Evolutionary conservation across 2,329 filamentous ascomycete species (phyloP).

Genomic region (Penicillium crustosum): DNA sequence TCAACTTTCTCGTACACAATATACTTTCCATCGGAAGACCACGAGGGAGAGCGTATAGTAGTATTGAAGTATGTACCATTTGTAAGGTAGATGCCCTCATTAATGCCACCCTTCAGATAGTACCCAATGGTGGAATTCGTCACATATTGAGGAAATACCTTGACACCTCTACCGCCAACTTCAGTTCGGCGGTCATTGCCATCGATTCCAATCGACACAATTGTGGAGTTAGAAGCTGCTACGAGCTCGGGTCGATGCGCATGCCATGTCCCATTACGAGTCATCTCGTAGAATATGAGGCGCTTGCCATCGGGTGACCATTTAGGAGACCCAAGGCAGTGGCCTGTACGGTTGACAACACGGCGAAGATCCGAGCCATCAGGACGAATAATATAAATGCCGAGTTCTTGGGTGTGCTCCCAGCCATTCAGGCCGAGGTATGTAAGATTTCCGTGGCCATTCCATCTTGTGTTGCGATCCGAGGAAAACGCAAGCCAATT

Average conservation of each 20-base stretch:
- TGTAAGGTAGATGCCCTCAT: slow-evolving; percentile 34
- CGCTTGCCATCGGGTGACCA: slow-evolving; percentile 43
- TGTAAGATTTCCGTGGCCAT: slow-evolving; percentile 37
- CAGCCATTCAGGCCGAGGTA: background rate
- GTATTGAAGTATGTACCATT: slow-evolving; percentile 13
- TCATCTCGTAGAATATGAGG: slow-evolving; percentile 44
- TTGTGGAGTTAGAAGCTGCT: slow-evolving; percentile 27
- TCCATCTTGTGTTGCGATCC: slow-evolving; percentile 46
- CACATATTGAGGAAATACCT: slow-evolving; percentile 35
- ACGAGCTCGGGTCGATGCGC: slow-evolving; percentile 31
- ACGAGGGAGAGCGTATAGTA: slow-evolving; percentile 24
- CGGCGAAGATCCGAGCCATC: slow-evolving; percentile 15
- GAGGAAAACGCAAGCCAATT: slow-evolving; percentile 46
- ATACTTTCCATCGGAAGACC: slow-evolving; percentile 37
- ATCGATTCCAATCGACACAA: background rate
- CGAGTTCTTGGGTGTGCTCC: slow-evolving; percentile 15
- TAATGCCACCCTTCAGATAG: slow-evolving; percentile 18
- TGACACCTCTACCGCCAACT: slow-evolving; percentile 30
- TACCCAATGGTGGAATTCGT: slow-evolving; percentile 31
- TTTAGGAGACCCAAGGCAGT: slow-evolving; percentile 17
- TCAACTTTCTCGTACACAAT: slow-evolving; percentile 27
- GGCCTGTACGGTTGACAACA: background rate
- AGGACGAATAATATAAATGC: slow-evolving; percentile 16
- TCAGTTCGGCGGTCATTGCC: slow-evolving; percentile 35
- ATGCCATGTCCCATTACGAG: slow-evolving; percentile 40